Conservation (phyloP, 768 basidiomycete species). For the Suillus placidus region DNA sequence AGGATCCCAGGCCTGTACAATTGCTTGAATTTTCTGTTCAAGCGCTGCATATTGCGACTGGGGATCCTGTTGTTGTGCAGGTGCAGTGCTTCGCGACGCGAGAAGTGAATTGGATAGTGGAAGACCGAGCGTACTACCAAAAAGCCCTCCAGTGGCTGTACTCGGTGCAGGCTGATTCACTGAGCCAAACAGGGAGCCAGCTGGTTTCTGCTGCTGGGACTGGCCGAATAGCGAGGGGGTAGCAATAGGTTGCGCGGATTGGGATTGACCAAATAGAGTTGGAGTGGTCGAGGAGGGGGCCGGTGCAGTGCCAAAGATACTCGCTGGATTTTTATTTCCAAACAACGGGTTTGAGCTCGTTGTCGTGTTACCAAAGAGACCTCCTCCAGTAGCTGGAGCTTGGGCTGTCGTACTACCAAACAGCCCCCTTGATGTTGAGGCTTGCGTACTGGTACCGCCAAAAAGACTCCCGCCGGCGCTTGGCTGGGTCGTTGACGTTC, state of each 20-base stretch:
- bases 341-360: slow-evolving; percentile 37
- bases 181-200: slow-evolving; percentile 36
- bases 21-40: slow-evolving; percentile 59
- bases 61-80: slow-evolving; percentile 56
- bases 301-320: slow-evolving; percentile 25
- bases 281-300: slow-evolving; percentile 23
- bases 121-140: slow-evolving; percentile 36
- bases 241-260: slow-evolving; percentile 15
- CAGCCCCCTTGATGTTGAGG: slow-evolving; percentile 26
- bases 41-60: slow-evolving; percentile 59
- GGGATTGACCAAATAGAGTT: slow-evolving; percentile 36
- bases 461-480: slow-evolving; percentile 19
- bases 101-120: slow-evolving; percentile 41
- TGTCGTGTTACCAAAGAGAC: slow-evolving; percentile 31
- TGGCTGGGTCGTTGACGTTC: slow-evolving; percentile 12
- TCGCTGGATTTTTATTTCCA: slow-evolving; percentile 36
- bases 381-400: slow-evolving; percentile 21
- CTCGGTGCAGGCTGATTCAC: slow-evolving; percentile 22
- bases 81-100: slow-evolving; percentile 40
- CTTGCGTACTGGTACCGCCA: slow-evolving; percentile 18
- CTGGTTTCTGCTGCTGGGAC: slow-evolving; percentile 24
- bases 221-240: slow-evolving; percentile 26
- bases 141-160: slow-evolving; percentile 34
- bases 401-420: slow-evolving; percentile 31
- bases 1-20: slow-evolving; percentile 75